Base-by-base conservation (phyloP, 441 rosid species). In the Erodium trifolium region DNA sequence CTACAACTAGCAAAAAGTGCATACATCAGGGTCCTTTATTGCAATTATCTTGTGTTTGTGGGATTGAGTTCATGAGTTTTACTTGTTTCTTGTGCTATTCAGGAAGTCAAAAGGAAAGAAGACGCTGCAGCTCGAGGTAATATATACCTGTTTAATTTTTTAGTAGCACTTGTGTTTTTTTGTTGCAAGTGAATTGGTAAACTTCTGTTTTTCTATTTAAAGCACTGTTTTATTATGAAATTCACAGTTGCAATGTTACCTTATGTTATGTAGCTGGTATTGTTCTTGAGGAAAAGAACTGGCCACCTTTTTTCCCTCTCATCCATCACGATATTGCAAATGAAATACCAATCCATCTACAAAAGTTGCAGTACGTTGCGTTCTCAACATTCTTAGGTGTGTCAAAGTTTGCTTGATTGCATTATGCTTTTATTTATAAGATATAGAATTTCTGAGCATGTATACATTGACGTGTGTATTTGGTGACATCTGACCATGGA, bases 301-400 rank as follows among this genome's bases (percentile, higher is more conserved):
- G 97, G 95, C 99, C 99, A 0, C 93, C 95, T 12, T 85, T 81
- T 85, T 90, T 89, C 63, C 99, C 98, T 5, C 10, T 95, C 59
- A 95, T 92, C 74, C 99, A 95, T 74, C 96, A 95, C 73, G 98
- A 92, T 78, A 92, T 95, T 72, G 76, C 87, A 71, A 91, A 84
- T 71, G 99, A 95, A 81, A 92, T 92, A 81, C 99, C 99, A 35
- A 73, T 92, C 72, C 99, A 95, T 78, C 83, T 95, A 55, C 99
- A 90, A 79, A 89, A 76, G 82, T 71, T 88, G 73, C 96, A 87
- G 71, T 95, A 95, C 37, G 93, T 92, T 70, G 97, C 99, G 63
- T 95, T 95, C 82, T 89, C 96, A 65, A 92, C 99, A 70, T 83
- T 80, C 73, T 75, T 94, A 81, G 99, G 98, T 90, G 79, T 71